These are phyloP conservation scores for Acanthamoeba rhysodes DNA, from an alignment of 208 protist species.

Conservation along the genomic window DNA sequence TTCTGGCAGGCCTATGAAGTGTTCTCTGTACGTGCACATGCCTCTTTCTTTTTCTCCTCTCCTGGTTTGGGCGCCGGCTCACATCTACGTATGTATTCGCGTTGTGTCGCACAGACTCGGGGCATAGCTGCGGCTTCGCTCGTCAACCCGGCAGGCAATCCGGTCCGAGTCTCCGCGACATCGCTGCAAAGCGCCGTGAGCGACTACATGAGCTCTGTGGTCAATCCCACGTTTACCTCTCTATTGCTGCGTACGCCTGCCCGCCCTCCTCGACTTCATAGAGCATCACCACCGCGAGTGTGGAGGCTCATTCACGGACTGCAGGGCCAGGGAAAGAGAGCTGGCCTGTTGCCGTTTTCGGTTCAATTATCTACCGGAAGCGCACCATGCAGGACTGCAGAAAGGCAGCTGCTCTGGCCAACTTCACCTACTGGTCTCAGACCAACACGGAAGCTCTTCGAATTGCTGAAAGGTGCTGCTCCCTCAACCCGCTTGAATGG, in stretches of 20 bases:
- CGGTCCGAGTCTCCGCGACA: not conserved
- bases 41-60: no score
- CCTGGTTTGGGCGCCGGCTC: not conserved
- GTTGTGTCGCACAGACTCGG: not conserved
- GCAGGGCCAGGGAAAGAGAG: not conserved
- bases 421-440: constrained; percentile 12
- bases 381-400: not conserved
- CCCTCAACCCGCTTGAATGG: no score
- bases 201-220: not conserved
- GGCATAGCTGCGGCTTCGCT: not conserved
- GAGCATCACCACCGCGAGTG: no score
- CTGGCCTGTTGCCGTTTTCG: not conserved
- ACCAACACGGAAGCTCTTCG: not conserved
- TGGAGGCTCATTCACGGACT: no score
- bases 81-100: no score
- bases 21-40: not conserved
- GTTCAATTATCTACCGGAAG: not conserved
- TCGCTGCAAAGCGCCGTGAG: not conserved
- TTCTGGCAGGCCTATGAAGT: not conserved
- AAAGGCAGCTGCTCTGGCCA: not conserved
- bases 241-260: not conserved
- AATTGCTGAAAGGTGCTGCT: not conserved
- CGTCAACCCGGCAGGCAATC: not conserved
- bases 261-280: not conserved
- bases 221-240: not conserved